Evolutionary conservation across 805 yeast genomes (phyloP).

Genomic region (Cyberlindnera maritima): DNA sequence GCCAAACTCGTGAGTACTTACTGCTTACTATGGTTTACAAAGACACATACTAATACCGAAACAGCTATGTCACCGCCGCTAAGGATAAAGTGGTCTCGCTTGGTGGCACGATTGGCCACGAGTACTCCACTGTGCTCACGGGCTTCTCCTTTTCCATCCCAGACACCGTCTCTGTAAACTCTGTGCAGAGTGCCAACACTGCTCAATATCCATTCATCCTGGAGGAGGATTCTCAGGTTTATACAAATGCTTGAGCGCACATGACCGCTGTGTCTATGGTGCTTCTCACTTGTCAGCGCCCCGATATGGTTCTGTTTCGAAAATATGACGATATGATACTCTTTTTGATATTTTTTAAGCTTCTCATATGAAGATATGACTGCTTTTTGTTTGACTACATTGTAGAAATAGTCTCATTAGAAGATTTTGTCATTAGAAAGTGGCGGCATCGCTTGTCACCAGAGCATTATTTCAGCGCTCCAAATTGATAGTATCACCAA

Average conservation of each 20-base stretch:
- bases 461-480: slow-evolving; percentile 50
- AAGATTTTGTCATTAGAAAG: background rate
- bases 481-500: slow-evolving; percentile 84
- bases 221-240: slow-evolving; percentile 42
- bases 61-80: slow-evolving; percentile 30
- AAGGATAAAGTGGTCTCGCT: slow-evolving; percentile 33
- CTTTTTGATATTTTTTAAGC: too few relatives aligned
- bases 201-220: slow-evolving; percentile 39
- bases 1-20: slow-evolving; percentile 23
- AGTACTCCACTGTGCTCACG: slow-evolving; percentile 42
- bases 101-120: slow-evolving; percentile 47
- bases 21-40: too few relatives aligned
- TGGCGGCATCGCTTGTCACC: background rate
- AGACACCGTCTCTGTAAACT: slow-evolving; percentile 24
- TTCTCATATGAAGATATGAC: too few relatives aligned
- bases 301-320: background rate
- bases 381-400: too few relatives aligned
- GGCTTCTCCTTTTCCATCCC: slow-evolving; percentile 47
- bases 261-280: too few relatives aligned
- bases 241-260: slow-evolving; percentile 15
- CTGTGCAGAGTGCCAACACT: slow-evolving; percentile 23
- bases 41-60: background rate
- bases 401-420: background rate
- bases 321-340: background rate
- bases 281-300: background rate